Evolutionary conservation across 2,329 filamentous ascomycete genomes (phyloP).

Genomic region (Epichloe typhina): DNA sequence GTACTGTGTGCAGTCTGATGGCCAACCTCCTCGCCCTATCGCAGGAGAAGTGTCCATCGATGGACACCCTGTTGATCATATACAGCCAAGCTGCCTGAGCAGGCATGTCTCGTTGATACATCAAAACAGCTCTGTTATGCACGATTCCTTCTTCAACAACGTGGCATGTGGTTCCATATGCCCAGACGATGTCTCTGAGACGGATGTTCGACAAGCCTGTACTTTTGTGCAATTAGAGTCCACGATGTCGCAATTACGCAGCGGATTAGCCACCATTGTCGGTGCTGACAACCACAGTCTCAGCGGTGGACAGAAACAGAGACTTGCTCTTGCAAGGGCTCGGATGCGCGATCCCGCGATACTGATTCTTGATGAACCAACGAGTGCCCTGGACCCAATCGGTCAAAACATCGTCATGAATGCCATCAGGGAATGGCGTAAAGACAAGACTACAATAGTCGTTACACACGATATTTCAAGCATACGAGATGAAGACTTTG

Average conservation of each 20-base stretch:
- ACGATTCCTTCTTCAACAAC: conserved; percentile 66
- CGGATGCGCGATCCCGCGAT: conserved; percentile 64
- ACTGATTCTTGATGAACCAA: conserved; percentile 78
- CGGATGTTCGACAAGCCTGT: conserved; percentile 48
- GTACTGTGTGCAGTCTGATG: conserved; percentile 70
- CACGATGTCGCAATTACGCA: conserved; percentile 51
- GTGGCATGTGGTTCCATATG: conserved; percentile 55
- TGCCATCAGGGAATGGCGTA: conserved; percentile 63
- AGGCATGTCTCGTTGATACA: conserved; percentile 70
- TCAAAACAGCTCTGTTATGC: conserved; percentile 69
- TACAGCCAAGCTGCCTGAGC: conserved; percentile 62
- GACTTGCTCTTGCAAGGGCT: conserved; percentile 68
- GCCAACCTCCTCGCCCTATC: conserved; percentile 59
- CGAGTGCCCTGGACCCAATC: conserved; percentile 69
- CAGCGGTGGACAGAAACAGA: conserved; percentile 76
- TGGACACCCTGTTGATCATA: conserved; percentile 40
- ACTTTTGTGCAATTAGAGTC: conserved; percentile 55
- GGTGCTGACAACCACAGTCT: conserved; percentile 56
- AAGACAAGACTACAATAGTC: conserved; percentile 74
- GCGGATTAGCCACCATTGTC: conserved; percentile 59
- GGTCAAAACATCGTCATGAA: conserved; percentile 58
- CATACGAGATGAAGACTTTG: conserved; percentile 58
- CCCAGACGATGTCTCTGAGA: conserved; percentile 31
- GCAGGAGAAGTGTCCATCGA: conserved; percentile 59
- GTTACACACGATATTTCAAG: conserved; percentile 83